These are phyloP conservation scores for Acacia concinna DNA, from an alignment of 331 rosid genomes.

Conservation along the genomic window DNA sequence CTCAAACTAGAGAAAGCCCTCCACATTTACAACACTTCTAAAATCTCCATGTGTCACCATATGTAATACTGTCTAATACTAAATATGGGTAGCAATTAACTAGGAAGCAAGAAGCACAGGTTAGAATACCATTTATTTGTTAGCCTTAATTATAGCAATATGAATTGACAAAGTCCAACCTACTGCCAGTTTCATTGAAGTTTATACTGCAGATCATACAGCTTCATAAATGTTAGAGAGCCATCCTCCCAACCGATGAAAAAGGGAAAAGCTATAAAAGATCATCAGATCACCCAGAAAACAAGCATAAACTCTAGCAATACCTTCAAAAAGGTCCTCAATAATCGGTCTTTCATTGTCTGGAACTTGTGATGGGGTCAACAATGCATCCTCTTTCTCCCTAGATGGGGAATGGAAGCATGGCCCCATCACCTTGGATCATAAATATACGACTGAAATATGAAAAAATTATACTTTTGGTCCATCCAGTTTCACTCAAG, in stretches of 20 bases:
- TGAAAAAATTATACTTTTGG: neutral
- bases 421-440: neutral
- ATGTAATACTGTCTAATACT: neutral
- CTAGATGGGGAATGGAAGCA: neutral
- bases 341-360: neutral
- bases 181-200: conserved; percentile 4
- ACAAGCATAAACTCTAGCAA: neutral
- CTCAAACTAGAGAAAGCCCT: neutral
- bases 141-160: neutral
- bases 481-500: neutral
- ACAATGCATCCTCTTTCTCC: neutral
- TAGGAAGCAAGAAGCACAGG: neutral
- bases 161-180: conserved; percentile 10
- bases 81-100: neutral
- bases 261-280: neutral
- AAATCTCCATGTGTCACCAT: neutral
- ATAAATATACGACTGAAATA: neutral
- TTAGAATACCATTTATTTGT: neutral
- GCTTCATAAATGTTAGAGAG: neutral
- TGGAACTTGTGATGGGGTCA: neutral
- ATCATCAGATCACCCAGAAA: neutral
- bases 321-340: neutral
- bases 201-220: neutral
- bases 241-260: neutral
- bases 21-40: neutral